These are phyloP conservation scores for Tillandsia fasciculata DNA, from an alignment of 176 grass and related monocot genomes.

Conservation along the genomic window DNA sequence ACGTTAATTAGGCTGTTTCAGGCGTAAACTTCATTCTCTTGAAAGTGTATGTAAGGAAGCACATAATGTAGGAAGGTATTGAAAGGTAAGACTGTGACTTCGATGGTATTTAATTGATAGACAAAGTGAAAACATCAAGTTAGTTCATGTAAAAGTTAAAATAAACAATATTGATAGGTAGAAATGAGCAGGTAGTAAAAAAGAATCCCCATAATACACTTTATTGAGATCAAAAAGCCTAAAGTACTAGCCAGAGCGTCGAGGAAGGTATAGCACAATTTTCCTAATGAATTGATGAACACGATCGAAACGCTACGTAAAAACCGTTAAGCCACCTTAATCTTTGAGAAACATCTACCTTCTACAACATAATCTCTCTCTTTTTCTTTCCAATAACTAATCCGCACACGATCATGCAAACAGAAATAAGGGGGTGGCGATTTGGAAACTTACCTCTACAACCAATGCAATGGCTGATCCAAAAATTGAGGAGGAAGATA, in stretches of 20 bases:
- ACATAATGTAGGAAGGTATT: not conserved
- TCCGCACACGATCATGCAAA: not conserved
- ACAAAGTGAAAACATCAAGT: not conserved
- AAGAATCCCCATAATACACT: not conserved
- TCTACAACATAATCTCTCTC: not conserved
- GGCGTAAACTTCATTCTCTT: not conserved
- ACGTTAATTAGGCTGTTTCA: not conserved
- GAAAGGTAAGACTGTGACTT: not conserved
- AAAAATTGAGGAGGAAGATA: constrained; percentile 55
- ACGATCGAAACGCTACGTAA: no score
- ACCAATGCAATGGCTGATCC: constrained; percentile 64
- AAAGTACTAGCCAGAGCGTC: not conserved
- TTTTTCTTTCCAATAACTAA: constrained; percentile 17
- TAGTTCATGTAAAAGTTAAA: no score
- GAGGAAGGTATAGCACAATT: not conserved
- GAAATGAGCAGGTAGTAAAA: no score
- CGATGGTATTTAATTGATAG: not conserved
- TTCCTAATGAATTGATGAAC: no score
- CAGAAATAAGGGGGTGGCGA: not conserved
- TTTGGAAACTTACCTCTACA: constrained; percentile 43
- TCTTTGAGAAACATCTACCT: no score
- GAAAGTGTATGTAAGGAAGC: not conserved
- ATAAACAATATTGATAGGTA: no score
- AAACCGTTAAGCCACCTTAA: no score
- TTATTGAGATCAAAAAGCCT: not conserved